A percentile compares a stretch with the other conserved stretches of the same genome.
Conservation (phyloP, 352 stramenopile species). For the Phytophthora kernoviae region DNA sequence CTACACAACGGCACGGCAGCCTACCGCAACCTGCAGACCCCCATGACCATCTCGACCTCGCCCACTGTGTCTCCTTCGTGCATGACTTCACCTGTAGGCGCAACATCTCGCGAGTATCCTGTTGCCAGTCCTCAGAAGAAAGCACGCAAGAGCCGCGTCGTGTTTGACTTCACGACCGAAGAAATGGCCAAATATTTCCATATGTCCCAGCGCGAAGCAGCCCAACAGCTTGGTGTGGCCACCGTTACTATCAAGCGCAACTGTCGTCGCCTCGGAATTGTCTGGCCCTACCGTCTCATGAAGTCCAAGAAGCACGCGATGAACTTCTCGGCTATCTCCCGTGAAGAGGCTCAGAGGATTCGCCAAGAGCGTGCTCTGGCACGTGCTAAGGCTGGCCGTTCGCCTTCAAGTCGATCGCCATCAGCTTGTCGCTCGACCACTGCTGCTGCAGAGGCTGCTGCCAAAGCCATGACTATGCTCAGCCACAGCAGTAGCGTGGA, state of each 20-base stretch:
- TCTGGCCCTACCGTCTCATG: slow-evolving; percentile 61
- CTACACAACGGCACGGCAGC: slow-evolving; percentile 15
- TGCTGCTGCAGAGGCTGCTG: slow-evolving; percentile 25
- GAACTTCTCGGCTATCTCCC: slow-evolving; percentile 41
- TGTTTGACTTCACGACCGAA: slow-evolving; percentile 60
- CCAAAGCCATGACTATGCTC: slow-evolving; percentile 34
- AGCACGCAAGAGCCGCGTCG: slow-evolving; percentile 50
- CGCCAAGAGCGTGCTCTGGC: slow-evolving; percentile 37
- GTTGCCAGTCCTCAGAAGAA: slow-evolving; percentile 33
- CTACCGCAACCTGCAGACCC: slow-evolving; percentile 5
- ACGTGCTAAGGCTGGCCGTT: slow-evolving; percentile 36
- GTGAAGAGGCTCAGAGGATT: slow-evolving; percentile 40
- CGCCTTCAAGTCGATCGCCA: slow-evolving; percentile 22
- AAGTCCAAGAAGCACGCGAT: slow-evolving; percentile 55
- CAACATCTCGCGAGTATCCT: slow-evolving; percentile 8
- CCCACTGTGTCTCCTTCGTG: slow-evolving; percentile 6
- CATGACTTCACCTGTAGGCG: slow-evolving; percentile 19
- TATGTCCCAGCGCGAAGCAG: slow-evolving; percentile 60
- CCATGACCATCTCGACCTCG: slow-evolving; percentile 11
- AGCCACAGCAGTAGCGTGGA: slow-evolving; percentile 12
- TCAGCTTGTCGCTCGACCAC: slow-evolving; percentile 10
- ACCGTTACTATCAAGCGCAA: slow-evolving; percentile 70
- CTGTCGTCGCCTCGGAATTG: slow-evolving; percentile 60
- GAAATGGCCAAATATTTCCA: slow-evolving; percentile 64
- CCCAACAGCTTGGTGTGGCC: slow-evolving; percentile 56